Evolutionary conservation across 148 eudicot genomes (phyloP).

Genomic region (Fagopyrum tataricum): DNA sequence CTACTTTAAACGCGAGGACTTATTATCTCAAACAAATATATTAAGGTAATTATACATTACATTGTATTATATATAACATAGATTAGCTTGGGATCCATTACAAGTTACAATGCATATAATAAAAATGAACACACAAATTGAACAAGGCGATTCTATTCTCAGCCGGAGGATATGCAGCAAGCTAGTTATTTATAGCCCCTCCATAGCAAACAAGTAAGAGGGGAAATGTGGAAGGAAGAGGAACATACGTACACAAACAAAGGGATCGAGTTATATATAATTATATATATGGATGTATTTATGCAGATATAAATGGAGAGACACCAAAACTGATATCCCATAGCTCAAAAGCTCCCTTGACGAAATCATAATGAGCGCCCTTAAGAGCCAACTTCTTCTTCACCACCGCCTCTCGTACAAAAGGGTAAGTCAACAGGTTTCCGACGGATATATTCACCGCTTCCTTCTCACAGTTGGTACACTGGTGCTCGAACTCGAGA

Average conservation of each 20-base stretch:
- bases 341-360: constrained; percentile 59
- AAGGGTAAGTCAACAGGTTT: constrained; percentile 81
- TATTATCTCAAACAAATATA: no score
- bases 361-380: constrained; percentile 87
- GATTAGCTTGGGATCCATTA: background rate
- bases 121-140: background rate
- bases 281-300: background rate
- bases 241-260: background rate
- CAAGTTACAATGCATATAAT: background rate
- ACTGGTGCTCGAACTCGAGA: constrained; percentile 48
- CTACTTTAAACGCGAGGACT: no score
- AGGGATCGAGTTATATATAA: no score
- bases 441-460: constrained; percentile 86
- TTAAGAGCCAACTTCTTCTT: constrained; percentile 53
- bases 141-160: background rate
- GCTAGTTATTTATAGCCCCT: no score
- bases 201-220: no score
- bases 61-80: background rate
- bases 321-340: constrained; percentile 58
- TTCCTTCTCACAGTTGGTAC: constrained; percentile 74
- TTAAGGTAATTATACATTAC: no score
- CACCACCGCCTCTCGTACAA: constrained; percentile 61
- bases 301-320: constrained; percentile 25
- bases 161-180: background rate
- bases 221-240: background rate